These are phyloP conservation scores for Yamadazyma aaseri DNA, from an alignment of 1,139 yeast genomes.

Conservation along the genomic window DNA sequence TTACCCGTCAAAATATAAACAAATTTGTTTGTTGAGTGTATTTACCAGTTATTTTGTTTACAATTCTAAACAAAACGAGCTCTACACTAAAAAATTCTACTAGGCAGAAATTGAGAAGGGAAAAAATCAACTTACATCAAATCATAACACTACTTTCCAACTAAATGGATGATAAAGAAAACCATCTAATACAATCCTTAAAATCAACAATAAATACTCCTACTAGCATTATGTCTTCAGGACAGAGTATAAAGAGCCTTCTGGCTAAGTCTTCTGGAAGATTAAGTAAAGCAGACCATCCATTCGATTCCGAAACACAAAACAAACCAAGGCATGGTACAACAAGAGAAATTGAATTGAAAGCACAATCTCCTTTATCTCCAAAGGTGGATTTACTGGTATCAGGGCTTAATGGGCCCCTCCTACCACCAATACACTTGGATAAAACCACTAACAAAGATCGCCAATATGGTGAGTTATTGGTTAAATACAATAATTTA, in stretches of 20 bases:
- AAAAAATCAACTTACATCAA: slow-evolving; percentile 1
- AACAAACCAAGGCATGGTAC: not conserved
- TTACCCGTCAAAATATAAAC: no score
- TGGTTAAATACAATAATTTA: slow-evolving; percentile 14
- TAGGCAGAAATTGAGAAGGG: not conserved
- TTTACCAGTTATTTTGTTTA: slow-evolving; percentile 1
- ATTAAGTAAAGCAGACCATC: not conserved
- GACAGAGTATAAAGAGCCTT: not conserved
- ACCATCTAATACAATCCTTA: slow-evolving; percentile 6
- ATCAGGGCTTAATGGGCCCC: not conserved
- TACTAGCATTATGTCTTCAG: slow-evolving; percentile 6
- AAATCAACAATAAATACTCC: slow-evolving; percentile 12
- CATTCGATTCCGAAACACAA: not conserved
- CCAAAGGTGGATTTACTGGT: not conserved
- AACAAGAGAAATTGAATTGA: slow-evolving; percentile 1
- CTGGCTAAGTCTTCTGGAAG: not conserved
- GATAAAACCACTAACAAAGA: slow-evolving; percentile 9
- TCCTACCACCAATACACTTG: slow-evolving; percentile 14
- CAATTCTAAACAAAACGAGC: slow-evolving; percentile 1
- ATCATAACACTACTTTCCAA: slow-evolving; percentile 3
- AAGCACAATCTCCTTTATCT: not conserved
- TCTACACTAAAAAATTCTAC: not conserved
- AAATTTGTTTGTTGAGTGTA: no score
- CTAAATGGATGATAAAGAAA: slow-evolving; percentile 10
- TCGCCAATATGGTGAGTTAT: slow-evolving; percentile 14